Evolutionary conservation across 2,329 filamentous ascomycete genomes (phyloP).

Genomic region (Alternaria atra): DNA sequence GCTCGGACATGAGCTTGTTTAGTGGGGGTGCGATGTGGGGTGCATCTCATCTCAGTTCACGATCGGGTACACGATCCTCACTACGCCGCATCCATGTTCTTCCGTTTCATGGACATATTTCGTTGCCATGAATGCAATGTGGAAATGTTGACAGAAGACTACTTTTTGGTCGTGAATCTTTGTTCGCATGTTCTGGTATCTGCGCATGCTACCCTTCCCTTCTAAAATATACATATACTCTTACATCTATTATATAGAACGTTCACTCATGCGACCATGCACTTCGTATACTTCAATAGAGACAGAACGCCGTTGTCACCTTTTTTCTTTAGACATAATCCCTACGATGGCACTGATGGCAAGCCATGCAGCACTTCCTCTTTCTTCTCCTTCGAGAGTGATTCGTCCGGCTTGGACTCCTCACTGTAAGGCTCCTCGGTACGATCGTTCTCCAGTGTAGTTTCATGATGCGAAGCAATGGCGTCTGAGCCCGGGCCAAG

Average conservation of each 20-base stretch:
- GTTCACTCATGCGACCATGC: not conserved
- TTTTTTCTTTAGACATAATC: not conserved
- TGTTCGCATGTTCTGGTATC: not conserved
- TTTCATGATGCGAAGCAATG: not conserved
- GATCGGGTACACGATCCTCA: not conserved
- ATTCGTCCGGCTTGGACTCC: slow-evolving; percentile 1
- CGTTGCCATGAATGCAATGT: not conserved
- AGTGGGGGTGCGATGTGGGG: slow-evolving; percentile 1
- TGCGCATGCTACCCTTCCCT: not conserved
- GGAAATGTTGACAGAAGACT: not conserved
- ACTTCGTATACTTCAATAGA: not conserved
- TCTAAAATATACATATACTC: slow-evolving; percentile 2
- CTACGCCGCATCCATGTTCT: not conserved
- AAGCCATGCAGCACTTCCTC: slow-evolving; percentile 10
- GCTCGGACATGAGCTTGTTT: slow-evolving; percentile 9
- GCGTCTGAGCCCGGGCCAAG: slow-evolving; percentile 41
- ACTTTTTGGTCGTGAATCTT: not conserved
- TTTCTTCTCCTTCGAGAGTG: slow-evolving; percentile 6
- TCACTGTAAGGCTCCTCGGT: not conserved
- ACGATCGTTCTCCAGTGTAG: not conserved
- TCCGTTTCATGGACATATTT: not conserved
- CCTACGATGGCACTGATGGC: slow-evolving; percentile 11
- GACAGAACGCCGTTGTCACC: not conserved
- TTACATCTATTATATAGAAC: slow-evolving; percentile 2
- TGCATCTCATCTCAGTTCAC: not conserved